These are phyloP conservation scores for Lenwebbia sp. DNA, from an alignment of 345 rosid species.

Conservation along the genomic window DNA sequence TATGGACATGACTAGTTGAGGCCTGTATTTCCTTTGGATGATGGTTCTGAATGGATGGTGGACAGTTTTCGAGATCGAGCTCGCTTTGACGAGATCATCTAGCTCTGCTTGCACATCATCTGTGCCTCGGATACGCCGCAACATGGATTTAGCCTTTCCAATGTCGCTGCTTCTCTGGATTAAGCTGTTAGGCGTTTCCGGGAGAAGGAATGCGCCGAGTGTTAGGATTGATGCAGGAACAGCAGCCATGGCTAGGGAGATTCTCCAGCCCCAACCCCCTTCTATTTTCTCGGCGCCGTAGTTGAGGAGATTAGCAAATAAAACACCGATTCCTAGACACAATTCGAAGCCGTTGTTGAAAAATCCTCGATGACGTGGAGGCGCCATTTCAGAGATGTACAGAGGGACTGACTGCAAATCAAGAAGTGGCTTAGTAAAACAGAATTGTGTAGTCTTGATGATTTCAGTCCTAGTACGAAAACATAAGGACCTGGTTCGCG, in stretches of 20 bases:
- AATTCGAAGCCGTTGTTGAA: slow-evolving; percentile 26
- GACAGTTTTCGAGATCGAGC: slow-evolving; percentile 12
- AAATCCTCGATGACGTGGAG: slow-evolving; percentile 25
- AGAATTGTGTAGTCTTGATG: not conserved
- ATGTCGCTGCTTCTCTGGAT: slow-evolving; percentile 14
- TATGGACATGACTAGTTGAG: slow-evolving; percentile 44
- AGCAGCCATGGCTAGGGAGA: slow-evolving; percentile 29
- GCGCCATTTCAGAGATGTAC: slow-evolving; percentile 42
- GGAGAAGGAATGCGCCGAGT: slow-evolving; percentile 26
- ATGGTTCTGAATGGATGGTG: slow-evolving; percentile 16
- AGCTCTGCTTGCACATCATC: slow-evolving; percentile 20
- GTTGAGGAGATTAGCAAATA: slow-evolving; percentile 27
- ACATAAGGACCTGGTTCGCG: not conserved
- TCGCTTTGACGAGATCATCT: slow-evolving; percentile 26
- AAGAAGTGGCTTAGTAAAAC: not conserved
- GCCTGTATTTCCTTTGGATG: slow-evolving; percentile 15
- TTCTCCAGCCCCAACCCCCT: slow-evolving; percentile 38
- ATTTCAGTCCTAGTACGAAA: not conserved
- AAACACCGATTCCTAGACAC: slow-evolving; percentile 13
- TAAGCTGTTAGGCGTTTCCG: slow-evolving; percentile 37
- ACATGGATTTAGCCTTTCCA: slow-evolving; percentile 9
- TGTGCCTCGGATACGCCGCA: slow-evolving; percentile 20
- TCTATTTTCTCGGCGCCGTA: slow-evolving; percentile 20
- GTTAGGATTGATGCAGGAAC: slow-evolving; percentile 21
- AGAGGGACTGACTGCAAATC: slow-evolving; percentile 29